Base-by-base conservation (phyloP, 495 filamentous ascomycete genomes). In the Aspergillus steynii region DNA sequence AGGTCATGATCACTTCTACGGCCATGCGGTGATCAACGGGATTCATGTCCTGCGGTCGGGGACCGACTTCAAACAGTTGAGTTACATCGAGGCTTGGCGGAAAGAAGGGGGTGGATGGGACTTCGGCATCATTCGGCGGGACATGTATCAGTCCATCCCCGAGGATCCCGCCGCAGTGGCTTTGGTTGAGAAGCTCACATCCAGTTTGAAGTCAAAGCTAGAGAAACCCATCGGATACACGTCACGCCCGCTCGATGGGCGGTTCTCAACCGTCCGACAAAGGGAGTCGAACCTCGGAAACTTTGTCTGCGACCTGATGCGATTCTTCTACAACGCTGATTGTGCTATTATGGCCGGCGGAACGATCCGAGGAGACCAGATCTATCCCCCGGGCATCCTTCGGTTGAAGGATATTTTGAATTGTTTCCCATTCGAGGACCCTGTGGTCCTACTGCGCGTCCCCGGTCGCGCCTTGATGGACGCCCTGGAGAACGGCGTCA, bases 361-460 rank as follows among this genome's bases (percentile, higher is more conserved):
- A 1, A 97, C 93, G n/a, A 90, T 96, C 55, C 82, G 93, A 8
- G 93, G 93, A 4, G 93, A 96, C 62, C 91, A 94, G 71, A 86
- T 97, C 45, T 96, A 96, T 60, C 83, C 89, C 0, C 89, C 90
- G 0, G 93, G 93, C 0, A 79, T 93, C 4, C 69, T 97, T 3
- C 77, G 84, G 12, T 70, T 96, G 32, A 89, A 89, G 61, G 93
- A 97, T 66, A 83, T 97, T 12, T 55, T 84, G 59, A 86, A 87
- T 51, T 93, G 90, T 62, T 97, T 97, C 67, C 93, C 93, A 0
- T 97, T 97, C 62, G 93, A 96, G 66, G 93, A 97, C 56, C 93
- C 93, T 0, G 88, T 93, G 4, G 87, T 96, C 0, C 86, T 95
- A 1, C 76, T 96, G 49, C 85, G 83, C 28, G 75, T 90, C 10